Base-by-base conservation (phyloP, 129 eudicot species). In the Calendula officinalis region DNA sequence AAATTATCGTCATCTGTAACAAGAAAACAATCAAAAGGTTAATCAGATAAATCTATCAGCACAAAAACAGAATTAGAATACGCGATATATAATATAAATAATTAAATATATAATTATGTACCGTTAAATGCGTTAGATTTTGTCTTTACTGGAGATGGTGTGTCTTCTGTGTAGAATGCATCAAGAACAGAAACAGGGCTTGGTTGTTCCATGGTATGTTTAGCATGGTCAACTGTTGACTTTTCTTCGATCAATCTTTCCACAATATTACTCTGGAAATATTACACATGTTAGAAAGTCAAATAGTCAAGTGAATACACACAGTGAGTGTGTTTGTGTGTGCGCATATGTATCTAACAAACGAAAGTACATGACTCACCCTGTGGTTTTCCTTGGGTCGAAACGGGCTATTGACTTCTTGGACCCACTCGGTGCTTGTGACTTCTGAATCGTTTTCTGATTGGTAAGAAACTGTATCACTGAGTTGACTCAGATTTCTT, bases 121-220 rank as follows among this genome's bases (percentile, higher is more conserved):
- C 99, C 99, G 71, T 47, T 74, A 65, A 85, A 88, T 56, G 82
- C 76, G 64, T 73, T 85, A 43, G 81, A 43, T 75, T 60, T 85
- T 82, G 85, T 92, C 84, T 77, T 85, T 36, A 92, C 86, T 15
- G 99, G 99, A 77, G 99, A 92, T 13, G 89, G 95, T 43, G 80
- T 72, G 27, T 85, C 96, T 72, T 92, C 98, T 27, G 75, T 69
- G 66, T 83, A 88, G 69, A 92, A 92, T 40, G 78, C 86, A 60
- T 92, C 91, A 52, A 92, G 96, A 63, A 92, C 95, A 37, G 98
- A 92, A 66, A 92, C 84, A 41, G 98, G 98, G 58, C 98, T 92
- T 3, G 96, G 98, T 66, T 88, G 98, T 78, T 92, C 99, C 50
- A 52, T 22, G 65, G 76, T 68, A 11, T 75, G 57, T 59, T 69